Base-by-base conservation (phyloP, 257 asterid species). In the Ilex asprella region DNA sequence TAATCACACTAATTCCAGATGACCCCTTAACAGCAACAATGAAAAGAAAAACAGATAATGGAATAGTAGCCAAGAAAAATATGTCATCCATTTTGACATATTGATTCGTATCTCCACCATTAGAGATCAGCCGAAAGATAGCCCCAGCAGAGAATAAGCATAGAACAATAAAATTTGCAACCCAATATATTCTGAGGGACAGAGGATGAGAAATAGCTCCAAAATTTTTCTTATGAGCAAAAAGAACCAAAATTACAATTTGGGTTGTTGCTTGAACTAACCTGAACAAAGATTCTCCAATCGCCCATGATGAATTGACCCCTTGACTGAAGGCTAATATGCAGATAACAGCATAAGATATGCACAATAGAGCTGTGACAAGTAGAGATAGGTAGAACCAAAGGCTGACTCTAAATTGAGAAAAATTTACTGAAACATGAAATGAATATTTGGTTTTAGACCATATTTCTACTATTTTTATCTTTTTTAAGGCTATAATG, bases 171-270 rank as follows among this genome's bases (percentile, higher is more conserved):
- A 54, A 67, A 30, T 61, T 57, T 11, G 14, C 41, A 3, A 58
- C 29, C 82, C 82, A 77, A 30, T 73, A 77, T 11, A 41, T 15
- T 6, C 74, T 59, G 12, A 73, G 75, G 27, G 63, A 55, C 50
- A 47, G 7, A 2, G 86, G 76, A 69, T 81, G 88, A 60, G 74
- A 64, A 52, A 65, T 59, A 59, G 82, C 82, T 12, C 76, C 70
- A 31, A 69, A 69, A 62, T 73, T 83, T 67, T 61, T 81, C 83
- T 79, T 86, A 29, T 75, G 87, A 6, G 69, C 66, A 58, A 83
- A 58, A 3, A 86, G 55, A 31, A 79, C 71, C 61, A 78, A 55
- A 61, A 83, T 35, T 1, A 60, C 72, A 27, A 70, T 35, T 70
- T 74, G 79, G 47, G 78, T 68, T 13, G 67, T 12, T 31, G 82